phyloP scores from a whole-genome alignment of 129 eudicot species.

The Helianthus annuus region DNA sequence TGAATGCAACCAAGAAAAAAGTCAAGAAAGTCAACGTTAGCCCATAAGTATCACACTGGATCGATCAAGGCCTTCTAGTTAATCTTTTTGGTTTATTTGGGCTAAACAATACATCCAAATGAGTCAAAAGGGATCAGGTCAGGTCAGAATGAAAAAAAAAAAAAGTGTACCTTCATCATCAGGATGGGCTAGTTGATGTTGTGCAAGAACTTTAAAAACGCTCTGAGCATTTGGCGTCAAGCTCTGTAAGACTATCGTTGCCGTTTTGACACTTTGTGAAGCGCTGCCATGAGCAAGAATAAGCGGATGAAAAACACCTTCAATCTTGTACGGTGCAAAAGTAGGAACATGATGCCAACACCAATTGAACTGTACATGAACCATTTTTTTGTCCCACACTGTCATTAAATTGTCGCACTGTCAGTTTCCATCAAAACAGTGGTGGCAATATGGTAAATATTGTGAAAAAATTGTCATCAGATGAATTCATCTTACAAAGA shows the following conservation, averaged over 20 bases:
- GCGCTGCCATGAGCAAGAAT: slow-evolving; percentile 81
- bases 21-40: neutral
- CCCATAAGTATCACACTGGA: neutral
- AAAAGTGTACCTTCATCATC: slow-evolving; percentile 77
- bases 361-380: slow-evolving; percentile 91
- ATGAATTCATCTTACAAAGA: slow-evolving; percentile 58
- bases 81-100: neutral
- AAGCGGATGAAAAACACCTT: slow-evolving; percentile 77
- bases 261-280: slow-evolving; percentile 84
- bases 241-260: slow-evolving; percentile 86
- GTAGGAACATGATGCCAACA: slow-evolving; percentile 96
- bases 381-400: slow-evolving; percentile 99
- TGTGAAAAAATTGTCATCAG: neutral
- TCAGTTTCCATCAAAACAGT: slow-evolving; percentile 4
- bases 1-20: slow-evolving; percentile 22
- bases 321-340: slow-evolving; percentile 83
- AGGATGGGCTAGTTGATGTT: slow-evolving; percentile 84
- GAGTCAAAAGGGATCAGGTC: no score
- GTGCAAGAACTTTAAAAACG: slow-evolving; percentile 87
- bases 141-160: neutral
- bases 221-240: slow-evolving; percentile 98
- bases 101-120: no score
- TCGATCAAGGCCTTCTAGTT: neutral
- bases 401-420: slow-evolving; percentile 20
- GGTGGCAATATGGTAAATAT: no score